Base-by-base conservation (phyloP, 495 filamentous ascomycete species). In the Penicillium salamii region DNA sequence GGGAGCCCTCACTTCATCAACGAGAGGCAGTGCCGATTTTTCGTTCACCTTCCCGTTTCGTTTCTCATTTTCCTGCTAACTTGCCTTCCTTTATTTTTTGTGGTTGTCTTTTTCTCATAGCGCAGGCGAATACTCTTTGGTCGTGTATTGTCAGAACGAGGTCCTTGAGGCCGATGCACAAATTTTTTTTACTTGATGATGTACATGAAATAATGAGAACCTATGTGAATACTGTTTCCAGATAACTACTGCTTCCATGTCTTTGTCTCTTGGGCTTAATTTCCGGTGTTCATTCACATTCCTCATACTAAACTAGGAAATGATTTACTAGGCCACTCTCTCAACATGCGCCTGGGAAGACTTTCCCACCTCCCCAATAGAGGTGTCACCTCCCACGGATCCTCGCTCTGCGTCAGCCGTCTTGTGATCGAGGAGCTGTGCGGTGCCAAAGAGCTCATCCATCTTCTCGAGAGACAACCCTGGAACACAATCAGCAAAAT, bases 391-490 rank as follows among this genome's bases (percentile, higher is more conserved):
- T n/a, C n/a, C n/a, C n/a, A n/a, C n/a, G n/a, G n/a, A n/a, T n/a
- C n/a, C 34, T 12, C 44, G 52, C 52, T 66, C 56, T 7, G 46
- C 45, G 26, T 66, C 59, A 15, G 43, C 56, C n/a, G 20, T 34
- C 44, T 62, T 65, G 2, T 50, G 48, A 18, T 54, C 51, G 6
- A 54, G n/a, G 20, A 57, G 41, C 15, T 57, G 48, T n/a, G 61
- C 61, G n/a, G 76, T 65, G 21, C 78, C 79, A 48, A 81, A 83
- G 26, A 81, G 71, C 36, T 75, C 61, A 38, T 77, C 72, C 71
- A 75, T 76, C 54, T 72, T 70, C 46, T 77, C 71, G 54, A 75
- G 54, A 55, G 66, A 76, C 42, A 71, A 31, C n/a, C 65, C 67
- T 70, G 26, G 32, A 24, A 15, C 1, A 15, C 1, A 13, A 18